Evolutionary conservation across 2,329 filamentous ascomycete genomes (phyloP).

Genomic region (Scedosporium minutisporum): DNA sequence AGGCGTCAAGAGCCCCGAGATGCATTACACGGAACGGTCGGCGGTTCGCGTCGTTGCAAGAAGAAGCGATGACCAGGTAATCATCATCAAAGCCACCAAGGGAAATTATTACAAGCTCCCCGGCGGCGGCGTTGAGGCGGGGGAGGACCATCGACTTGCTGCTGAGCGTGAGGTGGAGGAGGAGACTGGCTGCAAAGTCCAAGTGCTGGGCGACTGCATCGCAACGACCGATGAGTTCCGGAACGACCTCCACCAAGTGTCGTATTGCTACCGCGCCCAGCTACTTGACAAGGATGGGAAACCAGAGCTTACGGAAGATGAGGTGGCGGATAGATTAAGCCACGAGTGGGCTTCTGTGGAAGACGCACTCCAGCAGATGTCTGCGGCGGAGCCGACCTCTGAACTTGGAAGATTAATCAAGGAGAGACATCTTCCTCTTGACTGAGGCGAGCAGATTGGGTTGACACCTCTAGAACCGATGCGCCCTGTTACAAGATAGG

Average conservation of each 20-base stretch:
- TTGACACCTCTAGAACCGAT: too few relatives aligned
- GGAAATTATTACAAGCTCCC: conserved; percentile 11
- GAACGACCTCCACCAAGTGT: conserved; percentile 9
- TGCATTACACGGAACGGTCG: background rate
- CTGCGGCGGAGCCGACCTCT: background rate
- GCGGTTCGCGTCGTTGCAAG: conserved; percentile 8
- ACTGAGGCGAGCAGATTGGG: background rate
- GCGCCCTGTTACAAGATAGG: too few relatives aligned
- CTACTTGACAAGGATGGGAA: conserved; percentile 8
- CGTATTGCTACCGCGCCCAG: conserved; percentile 9
- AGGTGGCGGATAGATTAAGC: conserved; percentile 8
- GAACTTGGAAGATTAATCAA: background rate
- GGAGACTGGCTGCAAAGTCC: conserved; percentile 7
- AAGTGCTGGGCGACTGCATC: conserved; percentile 1
- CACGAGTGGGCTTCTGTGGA: conserved; percentile 4
- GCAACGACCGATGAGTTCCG: conserved; percentile 10
- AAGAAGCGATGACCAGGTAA: conserved; percentile 2
- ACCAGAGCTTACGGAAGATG: conserved; percentile 7
- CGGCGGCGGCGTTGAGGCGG: conserved; percentile 9
- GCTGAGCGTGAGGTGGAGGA: conserved; percentile 8
- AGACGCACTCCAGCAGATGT: background rate
- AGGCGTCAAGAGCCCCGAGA: background rate
- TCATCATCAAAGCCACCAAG: conserved; percentile 7
- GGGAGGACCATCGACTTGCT: conserved; percentile 4
- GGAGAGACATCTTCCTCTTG: background rate